phyloP scores from a whole-genome alignment of 2,329 filamentous ascomycete species.

The Metarhizium robertsii region DNA sequence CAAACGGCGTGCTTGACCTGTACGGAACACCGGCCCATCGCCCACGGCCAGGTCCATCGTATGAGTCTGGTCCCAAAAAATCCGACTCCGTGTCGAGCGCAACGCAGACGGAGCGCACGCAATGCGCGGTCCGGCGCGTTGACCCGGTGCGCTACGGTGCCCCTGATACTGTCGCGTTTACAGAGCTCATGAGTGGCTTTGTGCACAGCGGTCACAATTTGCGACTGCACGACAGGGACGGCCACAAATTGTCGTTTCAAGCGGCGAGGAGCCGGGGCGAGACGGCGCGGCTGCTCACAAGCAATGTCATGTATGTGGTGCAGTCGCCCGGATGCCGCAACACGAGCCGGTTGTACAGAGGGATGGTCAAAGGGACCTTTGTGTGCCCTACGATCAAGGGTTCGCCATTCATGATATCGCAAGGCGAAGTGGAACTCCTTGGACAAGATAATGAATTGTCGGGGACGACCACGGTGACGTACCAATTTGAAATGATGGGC shows the following conservation, averaged over 20 bases:
- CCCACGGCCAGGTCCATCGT: constrained; percentile 3
- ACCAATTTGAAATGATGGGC: constrained; percentile 52
- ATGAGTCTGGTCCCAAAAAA: background rate
- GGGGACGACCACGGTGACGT: constrained; percentile 49
- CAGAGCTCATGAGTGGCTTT: constrained; percentile 55
- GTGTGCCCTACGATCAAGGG: constrained; percentile 26
- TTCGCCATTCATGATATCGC: constrained; percentile 51
- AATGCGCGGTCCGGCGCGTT: background rate
- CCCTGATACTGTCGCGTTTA: constrained; percentile 39
- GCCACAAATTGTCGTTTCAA: constrained; percentile 43
- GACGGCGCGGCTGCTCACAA: constrained; percentile 42
- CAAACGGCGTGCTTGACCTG: constrained; percentile 41
- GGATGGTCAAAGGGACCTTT: constrained; percentile 49
- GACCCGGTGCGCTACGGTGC: background rate
- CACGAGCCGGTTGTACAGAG: background rate
- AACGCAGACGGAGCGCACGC: background rate
- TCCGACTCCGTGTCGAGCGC: background rate
- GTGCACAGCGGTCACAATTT: constrained; percentile 37
- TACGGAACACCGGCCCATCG: constrained; percentile 40
- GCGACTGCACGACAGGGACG: constrained; percentile 34
- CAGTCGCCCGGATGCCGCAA: background rate
- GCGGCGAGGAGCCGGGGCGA: constrained; percentile 44
- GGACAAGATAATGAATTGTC: constrained; percentile 40
- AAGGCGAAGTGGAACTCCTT: constrained; percentile 50
- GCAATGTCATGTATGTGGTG: background rate